Evolutionary conservation across 441 rosid genomes (phyloP).

Genomic region (Pelargonium citronellum): DNA sequence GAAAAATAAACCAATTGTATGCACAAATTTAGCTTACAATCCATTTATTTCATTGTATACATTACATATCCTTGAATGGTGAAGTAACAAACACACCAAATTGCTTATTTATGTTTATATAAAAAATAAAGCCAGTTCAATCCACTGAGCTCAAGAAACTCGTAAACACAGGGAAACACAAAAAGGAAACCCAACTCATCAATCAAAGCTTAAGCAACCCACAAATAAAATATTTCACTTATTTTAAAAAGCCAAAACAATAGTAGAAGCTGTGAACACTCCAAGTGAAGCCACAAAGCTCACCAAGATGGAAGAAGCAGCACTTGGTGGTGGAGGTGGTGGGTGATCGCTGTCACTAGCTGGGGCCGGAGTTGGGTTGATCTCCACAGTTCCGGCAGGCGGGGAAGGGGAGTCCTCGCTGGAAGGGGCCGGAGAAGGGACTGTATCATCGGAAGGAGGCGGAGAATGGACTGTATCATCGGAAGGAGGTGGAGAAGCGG

Average conservation of each 20-base stretch:
- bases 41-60: no score
- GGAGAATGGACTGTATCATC: slow-evolving; percentile 17
- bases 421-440: slow-evolving; percentile 35
- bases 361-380: slow-evolving; percentile 52
- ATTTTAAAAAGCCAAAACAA: slow-evolving; percentile 32
- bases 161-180: slow-evolving; percentile 9
- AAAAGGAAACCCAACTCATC: neutral
- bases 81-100: no score
- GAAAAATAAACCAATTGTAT: no score
- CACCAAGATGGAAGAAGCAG: slow-evolving; percentile 36
- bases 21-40: no score
- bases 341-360: neutral
- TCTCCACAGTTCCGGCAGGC: slow-evolving; percentile 32
- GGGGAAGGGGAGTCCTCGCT: slow-evolving; percentile 43
- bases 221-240: neutral
- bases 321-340: slow-evolving; percentile 23
- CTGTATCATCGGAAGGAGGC: slow-evolving; percentile 30
- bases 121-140: slow-evolving; percentile 7
- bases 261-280: slow-evolving; percentile 47
- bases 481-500: slow-evolving; percentile 38
- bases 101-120: no score
- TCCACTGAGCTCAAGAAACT: slow-evolving; percentile 27
- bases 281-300: slow-evolving; percentile 26
- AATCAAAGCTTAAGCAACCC: neutral
- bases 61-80: no score